Conservation (phyloP, 331 rosid genomes). For the Telfairia occidentalis region DNA sequence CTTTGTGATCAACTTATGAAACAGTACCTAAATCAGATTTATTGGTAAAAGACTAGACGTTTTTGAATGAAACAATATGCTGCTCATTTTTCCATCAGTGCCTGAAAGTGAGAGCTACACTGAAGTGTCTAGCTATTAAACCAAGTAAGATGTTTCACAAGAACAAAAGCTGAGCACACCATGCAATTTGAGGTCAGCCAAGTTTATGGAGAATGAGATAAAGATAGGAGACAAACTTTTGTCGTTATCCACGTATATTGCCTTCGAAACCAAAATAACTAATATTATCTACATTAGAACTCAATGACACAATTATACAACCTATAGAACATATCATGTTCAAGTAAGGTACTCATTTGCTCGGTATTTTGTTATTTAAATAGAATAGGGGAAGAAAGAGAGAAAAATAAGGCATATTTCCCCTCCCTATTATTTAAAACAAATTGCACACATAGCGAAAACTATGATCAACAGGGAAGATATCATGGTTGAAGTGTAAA, state of each 20-base stretch:
- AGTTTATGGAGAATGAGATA: background rate
- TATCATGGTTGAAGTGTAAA: constrained; percentile 6
- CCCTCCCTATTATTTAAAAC: background rate
- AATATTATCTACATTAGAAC: background rate
- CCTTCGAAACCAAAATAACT: background rate
- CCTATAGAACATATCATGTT: no score
- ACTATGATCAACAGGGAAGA: background rate
- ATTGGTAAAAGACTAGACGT: background rate
- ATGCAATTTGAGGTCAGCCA: background rate
- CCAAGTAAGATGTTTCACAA: constrained; percentile 1
- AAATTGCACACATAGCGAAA: background rate
- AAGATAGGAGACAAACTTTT: background rate
- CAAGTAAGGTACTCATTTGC: no score
- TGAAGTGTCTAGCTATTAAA: background rate
- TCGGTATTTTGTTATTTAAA: background rate
- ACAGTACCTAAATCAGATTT: background rate
- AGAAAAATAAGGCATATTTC: background rate
- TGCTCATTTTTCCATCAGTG: background rate
- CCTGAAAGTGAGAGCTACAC: background rate
- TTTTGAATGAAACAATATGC: background rate
- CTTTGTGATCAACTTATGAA: background rate
- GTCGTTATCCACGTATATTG: background rate
- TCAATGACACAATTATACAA: no score
- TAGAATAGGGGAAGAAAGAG: background rate
- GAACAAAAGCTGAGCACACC: constrained; percentile 5